Conservation (phyloP, 805 yeast genomes). For the Metschnikowia peoriensis region DNA sequence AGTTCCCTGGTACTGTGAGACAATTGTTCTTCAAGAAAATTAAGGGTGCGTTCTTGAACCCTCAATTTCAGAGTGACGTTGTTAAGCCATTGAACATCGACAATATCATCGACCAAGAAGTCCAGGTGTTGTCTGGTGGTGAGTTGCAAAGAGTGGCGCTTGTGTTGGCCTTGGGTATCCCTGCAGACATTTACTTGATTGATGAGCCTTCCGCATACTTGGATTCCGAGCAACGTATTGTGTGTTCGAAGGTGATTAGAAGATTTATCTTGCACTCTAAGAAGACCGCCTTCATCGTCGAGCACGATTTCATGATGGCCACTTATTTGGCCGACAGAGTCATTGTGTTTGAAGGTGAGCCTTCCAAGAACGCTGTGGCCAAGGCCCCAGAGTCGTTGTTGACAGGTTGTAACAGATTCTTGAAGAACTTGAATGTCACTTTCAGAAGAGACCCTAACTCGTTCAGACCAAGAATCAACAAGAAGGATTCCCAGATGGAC, state of each 20-base stretch:
- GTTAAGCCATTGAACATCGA: slow-evolving; percentile 93
- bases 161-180: slow-evolving; percentile 87
- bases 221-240: slow-evolving; percentile 99
- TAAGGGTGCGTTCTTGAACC: slow-evolving; percentile 88
- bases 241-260: slow-evolving; percentile 97
- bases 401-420: slow-evolving; percentile 96
- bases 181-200: slow-evolving; percentile 93
- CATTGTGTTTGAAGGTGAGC: slow-evolving; percentile 95
- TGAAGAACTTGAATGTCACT: slow-evolving; percentile 95
- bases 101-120: slow-evolving; percentile 95
- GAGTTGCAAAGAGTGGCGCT: slow-evolving; percentile 99
- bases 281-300: slow-evolving; percentile 98
- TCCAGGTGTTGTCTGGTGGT: slow-evolving; percentile 97
- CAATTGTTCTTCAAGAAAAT: slow-evolving; percentile 96
- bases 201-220: slow-evolving; percentile 99
- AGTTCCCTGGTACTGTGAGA: slow-evolving; percentile 97
- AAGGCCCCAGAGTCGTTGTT: slow-evolving; percentile 87
- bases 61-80: slow-evolving; percentile 98
- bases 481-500: slow-evolving; percentile 97
- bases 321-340: slow-evolving; percentile 98
- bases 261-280: slow-evolving; percentile 93
- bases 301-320: slow-evolving; percentile 99
- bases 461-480: slow-evolving; percentile 98
- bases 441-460: slow-evolving; percentile 99
- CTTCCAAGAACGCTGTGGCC: slow-evolving; percentile 83